Conservation (phyloP, 805 yeast species). For the Yarrowia yakushimensis region DNA sequence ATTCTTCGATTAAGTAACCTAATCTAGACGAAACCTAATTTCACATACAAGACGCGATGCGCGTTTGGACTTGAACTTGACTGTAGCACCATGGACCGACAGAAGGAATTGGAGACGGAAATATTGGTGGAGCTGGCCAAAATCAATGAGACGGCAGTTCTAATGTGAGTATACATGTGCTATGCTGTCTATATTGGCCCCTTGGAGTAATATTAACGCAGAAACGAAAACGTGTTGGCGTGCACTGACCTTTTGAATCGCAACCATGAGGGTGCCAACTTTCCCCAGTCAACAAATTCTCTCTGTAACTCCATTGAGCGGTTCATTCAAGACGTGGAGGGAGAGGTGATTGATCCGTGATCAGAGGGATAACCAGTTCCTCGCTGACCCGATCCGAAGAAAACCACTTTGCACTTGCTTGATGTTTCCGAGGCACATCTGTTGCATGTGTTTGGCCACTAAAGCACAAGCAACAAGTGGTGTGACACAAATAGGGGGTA, state of each 20-base stretch:
- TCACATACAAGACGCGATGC: neutral
- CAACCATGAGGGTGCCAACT: neutral
- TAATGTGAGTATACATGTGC: neutral
- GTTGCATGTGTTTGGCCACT: neutral
- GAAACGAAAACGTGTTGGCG: neutral
- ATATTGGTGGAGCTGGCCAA: conserved; percentile 3
- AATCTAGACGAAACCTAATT: neutral
- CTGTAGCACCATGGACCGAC: neutral
- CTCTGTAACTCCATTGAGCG: neutral
- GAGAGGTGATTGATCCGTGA: neutral
- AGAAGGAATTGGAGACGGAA: neutral
- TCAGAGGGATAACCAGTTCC: too few species aligned
- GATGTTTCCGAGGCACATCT: neutral
- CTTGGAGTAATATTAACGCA: neutral
- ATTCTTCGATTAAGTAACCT: neutral
- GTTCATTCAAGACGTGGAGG: neutral
- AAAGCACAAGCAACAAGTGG: neutral
- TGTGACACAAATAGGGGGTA: neutral
- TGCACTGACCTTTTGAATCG: neutral
- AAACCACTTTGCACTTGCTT: too few species aligned
- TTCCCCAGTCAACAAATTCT: neutral
- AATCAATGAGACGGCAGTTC: neutral
- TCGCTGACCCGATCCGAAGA: too few species aligned
- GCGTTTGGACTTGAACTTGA: neutral
- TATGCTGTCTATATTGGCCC: too few species aligned